A percentile compares a stretch with the other conserved stretches of the same genome.
Evolutionary conservation across 1,284 basidiomycete genomes (phyloP).

Genomic region (Moniliella sp.): DNA sequence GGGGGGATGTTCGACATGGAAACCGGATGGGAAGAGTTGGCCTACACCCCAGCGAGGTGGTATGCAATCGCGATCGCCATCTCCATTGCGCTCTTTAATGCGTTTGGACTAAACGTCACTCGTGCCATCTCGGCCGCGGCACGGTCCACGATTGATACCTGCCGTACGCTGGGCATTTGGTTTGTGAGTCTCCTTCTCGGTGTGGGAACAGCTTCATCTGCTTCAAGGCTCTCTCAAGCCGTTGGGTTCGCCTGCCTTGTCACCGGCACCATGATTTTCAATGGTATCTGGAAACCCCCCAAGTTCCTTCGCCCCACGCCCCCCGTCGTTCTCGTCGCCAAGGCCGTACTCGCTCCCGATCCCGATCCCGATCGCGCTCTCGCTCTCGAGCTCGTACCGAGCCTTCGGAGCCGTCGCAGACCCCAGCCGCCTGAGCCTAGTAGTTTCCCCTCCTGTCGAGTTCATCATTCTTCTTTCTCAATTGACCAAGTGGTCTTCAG

Average conservation of each 20-base stretch:
- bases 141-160: constrained; percentile 61
- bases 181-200: constrained; percentile 33
- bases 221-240: constrained; percentile 63
- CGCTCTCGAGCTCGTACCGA: no score
- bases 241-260: constrained; percentile 72
- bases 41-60: constrained; percentile 54
- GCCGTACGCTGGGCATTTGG: constrained; percentile 74
- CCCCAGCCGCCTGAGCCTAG: no score
- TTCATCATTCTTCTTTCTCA: no score
- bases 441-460: no score
- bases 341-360: no score
- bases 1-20: constrained; percentile 76
- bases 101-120: constrained; percentile 77
- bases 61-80: constrained; percentile 45
- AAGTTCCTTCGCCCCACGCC: no score
- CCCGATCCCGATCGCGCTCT: no score
- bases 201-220: constrained; percentile 73
- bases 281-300: no score
- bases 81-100: constrained; percentile 73
- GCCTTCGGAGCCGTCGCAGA: no score
- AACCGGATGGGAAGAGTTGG: constrained; percentile 72
- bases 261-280: constrained; percentile 40
- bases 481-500: no score
- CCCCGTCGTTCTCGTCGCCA: no score
- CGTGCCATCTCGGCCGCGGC: constrained; percentile 35